Percentiles rank a stretch among this genome's conserved stretches.
Conservation (phyloP, 441 rosid genomes). For the Heliophila coronopifolia region DNA sequence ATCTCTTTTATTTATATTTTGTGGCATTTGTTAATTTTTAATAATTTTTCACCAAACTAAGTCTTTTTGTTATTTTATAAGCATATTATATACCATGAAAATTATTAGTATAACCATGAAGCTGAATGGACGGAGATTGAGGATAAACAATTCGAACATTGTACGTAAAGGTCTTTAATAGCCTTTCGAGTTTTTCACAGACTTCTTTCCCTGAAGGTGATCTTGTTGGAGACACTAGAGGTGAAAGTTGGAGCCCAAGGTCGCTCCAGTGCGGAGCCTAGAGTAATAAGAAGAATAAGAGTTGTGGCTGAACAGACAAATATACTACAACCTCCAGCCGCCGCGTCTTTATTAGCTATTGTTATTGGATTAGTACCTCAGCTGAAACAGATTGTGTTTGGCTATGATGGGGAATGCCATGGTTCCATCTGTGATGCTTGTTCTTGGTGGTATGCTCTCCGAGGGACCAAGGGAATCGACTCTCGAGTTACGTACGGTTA, state of each 20-base stretch:
- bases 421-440: slow-evolving; percentile 96
- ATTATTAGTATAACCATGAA: no score
- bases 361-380: slow-evolving; percentile 67
- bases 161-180: slow-evolving; percentile 59
- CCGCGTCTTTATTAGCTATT: slow-evolving; percentile 77
- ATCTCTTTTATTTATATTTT: no score
- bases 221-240: slow-evolving; percentile 28
- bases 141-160: slow-evolving; percentile 78
- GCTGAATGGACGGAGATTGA: slow-evolving; percentile 98
- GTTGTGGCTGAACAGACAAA: slow-evolving; percentile 81
- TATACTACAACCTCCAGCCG: slow-evolving; percentile 83
- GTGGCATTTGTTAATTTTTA: no score
- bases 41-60: no score
- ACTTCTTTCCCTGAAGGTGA: slow-evolving; percentile 52
- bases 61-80: no score
- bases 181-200: slow-evolving; percentile 42
- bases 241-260: slow-evolving; percentile 44
- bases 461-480: slow-evolving; percentile 83
- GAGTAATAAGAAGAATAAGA: slow-evolving; percentile 77
- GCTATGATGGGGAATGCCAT: slow-evolving; percentile 66
- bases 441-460: slow-evolving; percentile 87
- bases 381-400: slow-evolving; percentile 57
- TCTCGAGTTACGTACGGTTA: slow-evolving; percentile 68
- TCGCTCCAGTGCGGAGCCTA: slow-evolving; percentile 75
- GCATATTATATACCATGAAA: no score